A percentile compares a stretch with the other conserved stretches of the same genome.
Conservation (phyloP, 768 basidiomycete genomes). For the Suillus brevipes region DNA sequence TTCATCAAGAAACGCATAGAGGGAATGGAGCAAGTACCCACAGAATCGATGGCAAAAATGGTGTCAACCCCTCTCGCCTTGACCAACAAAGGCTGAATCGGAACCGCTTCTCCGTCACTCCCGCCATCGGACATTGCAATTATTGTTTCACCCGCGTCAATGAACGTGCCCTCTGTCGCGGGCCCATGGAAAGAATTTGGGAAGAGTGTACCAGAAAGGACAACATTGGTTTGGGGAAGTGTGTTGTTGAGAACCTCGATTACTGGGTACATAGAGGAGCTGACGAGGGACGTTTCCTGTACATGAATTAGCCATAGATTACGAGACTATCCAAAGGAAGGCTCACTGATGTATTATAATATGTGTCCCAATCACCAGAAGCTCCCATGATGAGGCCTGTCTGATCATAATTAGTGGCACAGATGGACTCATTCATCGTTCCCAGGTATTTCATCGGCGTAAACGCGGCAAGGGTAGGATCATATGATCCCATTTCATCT, state of each 20-base stretch:
- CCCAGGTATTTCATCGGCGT: conserved; percentile 35
- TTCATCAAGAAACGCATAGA: conserved; percentile 14
- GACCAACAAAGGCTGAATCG: conserved; percentile 41
- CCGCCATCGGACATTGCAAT: conserved; percentile 34
- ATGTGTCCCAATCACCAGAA: conserved; percentile 9
- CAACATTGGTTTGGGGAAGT: conserved; percentile 11
- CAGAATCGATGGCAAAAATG: conserved; percentile 9
- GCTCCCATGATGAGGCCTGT: conserved; percentile 31
- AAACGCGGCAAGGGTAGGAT: conserved; percentile 38
- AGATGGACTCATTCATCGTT: conserved; percentile 13
- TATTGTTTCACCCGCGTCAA: conserved; percentile 18
- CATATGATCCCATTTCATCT: conserved; percentile 31
- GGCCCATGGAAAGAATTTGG: conserved; percentile 28
- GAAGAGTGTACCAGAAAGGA: conserved; percentile 22
- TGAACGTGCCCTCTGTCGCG: conserved; percentile 20
- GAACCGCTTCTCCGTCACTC: conserved; percentile 36
- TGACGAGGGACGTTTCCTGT: conserved; percentile 6
- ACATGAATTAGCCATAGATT: not conserved
- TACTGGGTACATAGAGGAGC: conserved; percentile 4
- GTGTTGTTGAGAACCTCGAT: conserved; percentile 10
- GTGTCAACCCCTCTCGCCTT: conserved; percentile 35
- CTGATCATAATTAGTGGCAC: conserved; percentile 21
- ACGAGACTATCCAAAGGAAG: not conserved
- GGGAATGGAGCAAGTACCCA: not conserved
- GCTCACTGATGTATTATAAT: conserved; percentile 9